Conservation (phyloP, 495 filamentous ascomycete genomes). For the Penicillium taxi region DNA sequence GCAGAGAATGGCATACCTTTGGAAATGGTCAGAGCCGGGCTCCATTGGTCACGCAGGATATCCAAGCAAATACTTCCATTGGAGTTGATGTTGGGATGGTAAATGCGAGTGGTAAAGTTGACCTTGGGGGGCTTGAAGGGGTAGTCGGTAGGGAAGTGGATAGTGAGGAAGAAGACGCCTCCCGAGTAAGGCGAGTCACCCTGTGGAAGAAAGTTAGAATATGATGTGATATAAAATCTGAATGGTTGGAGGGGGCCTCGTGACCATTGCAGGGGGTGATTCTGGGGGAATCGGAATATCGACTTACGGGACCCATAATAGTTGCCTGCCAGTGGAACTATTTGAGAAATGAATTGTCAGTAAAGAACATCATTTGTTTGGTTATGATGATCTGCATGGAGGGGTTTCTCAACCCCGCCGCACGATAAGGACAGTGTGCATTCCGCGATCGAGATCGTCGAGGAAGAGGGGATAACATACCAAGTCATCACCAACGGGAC, state of each 20-base stretch:
- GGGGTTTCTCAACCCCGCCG: constrained; percentile 17
- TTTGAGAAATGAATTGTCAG: constrained; percentile 17
- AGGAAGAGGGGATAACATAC: constrained; percentile 52
- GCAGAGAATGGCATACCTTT: constrained; percentile 61
- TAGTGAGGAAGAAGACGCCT: constrained; percentile 96
- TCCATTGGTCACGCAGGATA: constrained; percentile 98
- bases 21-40: constrained; percentile 94
- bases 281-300: constrained; percentile 4
- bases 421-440: constrained; percentile 11
- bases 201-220: constrained; percentile 35
- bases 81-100: constrained; percentile 99
- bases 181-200: constrained; percentile 93
- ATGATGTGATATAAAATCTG: constrained; percentile 8
- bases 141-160: constrained; percentile 99
- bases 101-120: constrained; percentile 99
- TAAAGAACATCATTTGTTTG: background rate
- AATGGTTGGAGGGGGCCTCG: background rate
- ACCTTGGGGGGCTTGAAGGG: constrained; percentile 99
- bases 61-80: constrained; percentile 99
- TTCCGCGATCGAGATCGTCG: constrained; percentile 6
- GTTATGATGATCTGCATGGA: constrained; percentile 4
- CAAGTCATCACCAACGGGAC: constrained; percentile 93
- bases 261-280: background rate
- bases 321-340: constrained; percentile 99
- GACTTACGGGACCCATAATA: constrained; percentile 97